Base-by-base conservation (phyloP, 305 asterid species). In the Fraxinus baroniana region DNA sequence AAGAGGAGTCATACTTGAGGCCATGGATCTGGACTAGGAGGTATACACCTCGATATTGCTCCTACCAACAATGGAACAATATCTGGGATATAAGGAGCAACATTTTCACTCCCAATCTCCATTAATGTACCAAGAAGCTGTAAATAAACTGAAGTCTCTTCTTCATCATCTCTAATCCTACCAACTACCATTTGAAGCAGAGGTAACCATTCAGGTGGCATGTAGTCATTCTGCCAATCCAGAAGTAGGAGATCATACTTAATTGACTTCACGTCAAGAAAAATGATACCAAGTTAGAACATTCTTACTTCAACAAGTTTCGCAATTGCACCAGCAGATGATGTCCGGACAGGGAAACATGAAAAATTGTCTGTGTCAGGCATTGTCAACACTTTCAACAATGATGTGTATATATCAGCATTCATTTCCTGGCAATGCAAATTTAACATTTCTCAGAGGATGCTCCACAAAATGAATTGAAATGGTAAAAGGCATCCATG, bases 121-220 rank as follows among this genome's bases (percentile, higher is more conserved):
- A 85, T 86, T 76, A 86, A 82, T 55, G 81, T 81, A 72, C 89
- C 78, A 83, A 88, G 88, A 81, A 88, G 89, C 86, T 86, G 81
- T 76, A 88, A 84, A 66, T 76, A 49, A 74, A 85, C 68, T 73
- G 86, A 82, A 20, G 88, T 82, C 71, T 86, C 91, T 76, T 84
- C 89, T 81, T 86, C 85, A 76, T 81, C 86, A 46, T 83, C 79
- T 28, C 78, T 81, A 66, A 84, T 83, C 71, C 88, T 86, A 84
- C 82, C 82, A 30, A 80, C 84, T 74, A 86, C 83, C 82, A 79
- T 85, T 74, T 88, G 86, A 76, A 88, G 88, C 82, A 88, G 87
- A 12, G 88, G 84, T 68, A 88, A 80, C 91, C 88, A 88, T 77
- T 86, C 91, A 36, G 85, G 87, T 72, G 91, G 91, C 86, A 83